Base-by-base conservation (phyloP, 2,329 filamentous ascomycete genomes). In the Trichoderma cornu-damae region DNA sequence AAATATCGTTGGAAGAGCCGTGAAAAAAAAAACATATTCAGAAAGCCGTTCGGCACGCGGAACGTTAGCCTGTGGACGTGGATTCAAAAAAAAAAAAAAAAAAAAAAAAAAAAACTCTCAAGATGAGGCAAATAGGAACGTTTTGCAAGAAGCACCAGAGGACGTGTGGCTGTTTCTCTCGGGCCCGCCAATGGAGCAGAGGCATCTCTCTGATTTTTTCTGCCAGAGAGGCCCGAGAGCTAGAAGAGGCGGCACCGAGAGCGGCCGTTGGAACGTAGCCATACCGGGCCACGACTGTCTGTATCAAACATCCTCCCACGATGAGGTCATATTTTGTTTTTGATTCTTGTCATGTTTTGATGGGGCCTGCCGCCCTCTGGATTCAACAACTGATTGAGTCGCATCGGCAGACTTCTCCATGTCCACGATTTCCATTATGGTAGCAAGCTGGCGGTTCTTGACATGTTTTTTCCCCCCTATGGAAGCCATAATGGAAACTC, bases 1-100 rank as follows among this genome's bases (percentile, higher is more conserved):
- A 37, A 79, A 83, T 5, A 83, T 79, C 7, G 77, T 66, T 1
- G 77, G 74, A 59, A 83, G 80, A 2, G 80, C 81, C 4, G 79
- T 80, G 63, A 83, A 76, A 11, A 81, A 68, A 83, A 76, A 11
- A 81, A 68, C 8, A 70, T 75, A 59, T 81, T 83, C 0, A 83
- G 61, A 16, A 79, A 75, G 2, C 79, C 79, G 62, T 81, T n/a
- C 83, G 0, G 61, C 46, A 22, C 61, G 61, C 14, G 28, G 34
- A 24, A 54, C 11, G 8, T 18, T 22, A 35, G 22, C 40, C 3
- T n/a, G 30, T 32, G 2, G 16, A n/a, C 2, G 35, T n/a, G 9
- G 11, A 14, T 5, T 57, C 35, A 57, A 1, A 4, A 57, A 51
- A 12, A 57, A 22, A 14, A 44, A 57, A 26, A 38, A 46, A 2